Evolutionary conservation across 2,329 filamentous ascomycete genomes (phyloP).

Genomic region (Cladophialophora chaetospira): DNA sequence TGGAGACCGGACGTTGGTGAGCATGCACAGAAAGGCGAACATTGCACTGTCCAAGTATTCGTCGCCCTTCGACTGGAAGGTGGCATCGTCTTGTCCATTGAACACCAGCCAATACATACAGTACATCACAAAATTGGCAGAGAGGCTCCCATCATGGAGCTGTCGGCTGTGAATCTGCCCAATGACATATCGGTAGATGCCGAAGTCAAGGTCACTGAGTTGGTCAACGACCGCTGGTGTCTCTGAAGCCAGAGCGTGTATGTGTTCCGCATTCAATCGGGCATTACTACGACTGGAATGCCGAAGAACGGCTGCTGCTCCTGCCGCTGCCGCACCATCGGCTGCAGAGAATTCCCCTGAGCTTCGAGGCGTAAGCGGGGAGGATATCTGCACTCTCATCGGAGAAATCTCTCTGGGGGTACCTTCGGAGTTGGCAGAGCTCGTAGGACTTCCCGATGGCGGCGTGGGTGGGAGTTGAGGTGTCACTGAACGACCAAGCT

Average conservation of each 20-base stretch:
- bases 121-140: constrained; percentile 17
- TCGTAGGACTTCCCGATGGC: constrained; percentile 9
- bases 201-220: constrained; percentile 11
- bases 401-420: constrained; percentile 5
- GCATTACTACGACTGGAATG: too few species aligned
- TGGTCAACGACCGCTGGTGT: constrained; percentile 15
- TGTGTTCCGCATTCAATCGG: constrained; percentile 12
- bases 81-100: constrained; percentile 15
- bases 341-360: constrained; percentile 7
- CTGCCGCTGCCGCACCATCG: too few species aligned
- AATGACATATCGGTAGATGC: constrained; percentile 9
- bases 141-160: constrained; percentile 13
- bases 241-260: constrained; percentile 7
- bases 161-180: constrained; percentile 14
- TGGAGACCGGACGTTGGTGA: constrained; percentile 10
- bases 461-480: constrained; percentile 7
- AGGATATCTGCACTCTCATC: constrained; percentile 11
- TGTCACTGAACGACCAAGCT: not conserved
- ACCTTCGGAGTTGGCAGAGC: not conserved
- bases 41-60: constrained; percentile 12
- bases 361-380: constrained; percentile 16
- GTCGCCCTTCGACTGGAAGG: constrained; percentile 1
- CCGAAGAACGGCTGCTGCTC: too few species aligned
- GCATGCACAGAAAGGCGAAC: constrained; percentile 20
- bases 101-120: constrained; percentile 24